Evolutionary conservation across 352 stramenopile species (phyloP), one percentile per base, ranked within the genome.

Genomic region (Globisporangium canariense): DNA sequence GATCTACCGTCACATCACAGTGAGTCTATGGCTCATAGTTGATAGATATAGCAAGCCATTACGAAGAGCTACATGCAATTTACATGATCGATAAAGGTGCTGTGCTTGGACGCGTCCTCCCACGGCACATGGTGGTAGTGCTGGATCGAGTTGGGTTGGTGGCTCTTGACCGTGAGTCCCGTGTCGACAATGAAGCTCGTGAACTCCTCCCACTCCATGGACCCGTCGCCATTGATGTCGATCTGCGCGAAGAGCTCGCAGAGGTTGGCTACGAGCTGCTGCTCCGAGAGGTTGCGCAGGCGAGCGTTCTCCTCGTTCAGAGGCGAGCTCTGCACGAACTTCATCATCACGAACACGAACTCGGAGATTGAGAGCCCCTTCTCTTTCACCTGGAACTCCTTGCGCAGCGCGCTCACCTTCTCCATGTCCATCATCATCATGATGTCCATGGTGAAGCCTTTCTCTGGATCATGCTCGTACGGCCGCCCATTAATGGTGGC

Each of bases 201-300:
- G 64, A 97, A 97, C 68, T 97, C 89, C 58, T 96, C 88, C 90
- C 89, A 97, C 67, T 97, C 89, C 85, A 96, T 93, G n/a, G 86
- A 90, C 3, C 88, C 89, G 66, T 97, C 89, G 52, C 86, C 89
- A 58, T 97, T 96, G 65, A 97, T 93, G 69, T 97, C 90, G 58
- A 97, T 96, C 68, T 97, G 87, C 25, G 85, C 89, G 51, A 97
- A 97, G 47, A 97, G 83, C 65, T 97, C 89, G 58, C 82, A 94
- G 14, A 97, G 68, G 46, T 96, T 91, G 7, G 86, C 84, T 9
- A 95, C 81, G 20, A 96, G 81, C 68, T 95, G 77, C 25, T 73
- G 75, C 68, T 97, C 86, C 4, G 69, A 75, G 47, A 96, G 64
- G 50, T 86, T 69, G 16, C 73, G 76, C 28, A 92, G 72, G 34